Percentiles rank a stretch among this genome's conserved stretches.
phyloP scores from a whole-genome alignment of 2,329 filamentous ascomycete genomes.

The Neonectria neomacrospora region DNA sequence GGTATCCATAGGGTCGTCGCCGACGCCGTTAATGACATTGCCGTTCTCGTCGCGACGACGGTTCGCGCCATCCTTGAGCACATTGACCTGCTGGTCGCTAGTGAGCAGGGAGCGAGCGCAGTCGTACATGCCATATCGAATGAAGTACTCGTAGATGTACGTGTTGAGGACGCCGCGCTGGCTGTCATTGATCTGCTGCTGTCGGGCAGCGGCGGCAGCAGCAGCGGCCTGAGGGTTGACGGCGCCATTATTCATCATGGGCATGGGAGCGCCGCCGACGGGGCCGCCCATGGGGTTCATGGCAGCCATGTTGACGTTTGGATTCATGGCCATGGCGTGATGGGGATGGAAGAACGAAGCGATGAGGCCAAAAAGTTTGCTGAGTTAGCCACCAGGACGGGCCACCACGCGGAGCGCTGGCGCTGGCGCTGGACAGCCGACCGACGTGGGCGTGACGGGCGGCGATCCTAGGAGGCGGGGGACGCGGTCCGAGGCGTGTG shows the following conservation, averaged over 20 bases:
- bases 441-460: constrained; percentile 49
- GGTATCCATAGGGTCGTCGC: constrained; percentile 83
- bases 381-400: constrained; percentile 48
- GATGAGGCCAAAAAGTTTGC: constrained; percentile 42
- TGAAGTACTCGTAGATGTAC: constrained; percentile 91
- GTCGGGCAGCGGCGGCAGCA: constrained; percentile 48
- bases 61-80: constrained; percentile 75
- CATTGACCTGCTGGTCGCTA: constrained; percentile 73
- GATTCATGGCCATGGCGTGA: constrained; percentile 62
- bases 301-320: constrained; percentile 71
- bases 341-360: constrained; percentile 33
- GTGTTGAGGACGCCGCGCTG: constrained; percentile 77
- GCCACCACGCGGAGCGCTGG: constrained; percentile 47
- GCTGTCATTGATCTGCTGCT: constrained; percentile 57
- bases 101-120: constrained; percentile 80
- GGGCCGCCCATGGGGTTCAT: constrained; percentile 77
- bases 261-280: constrained; percentile 68
- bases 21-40: constrained; percentile 74
- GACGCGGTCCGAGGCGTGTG: constrained; percentile 44
- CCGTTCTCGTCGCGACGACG: constrained; percentile 74
- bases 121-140: constrained; percentile 85
- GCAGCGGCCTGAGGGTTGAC: constrained; percentile 50
- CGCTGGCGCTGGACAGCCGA: constrained; percentile 46
- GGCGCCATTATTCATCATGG: constrained; percentile 73
- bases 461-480: constrained; percentile 43